Percentiles rank a stretch among this genome's conserved stretches.
phyloP scores from a whole-genome alignment of 2,329 filamentous ascomycete genomes.

The Fusarium graminum region DNA sequence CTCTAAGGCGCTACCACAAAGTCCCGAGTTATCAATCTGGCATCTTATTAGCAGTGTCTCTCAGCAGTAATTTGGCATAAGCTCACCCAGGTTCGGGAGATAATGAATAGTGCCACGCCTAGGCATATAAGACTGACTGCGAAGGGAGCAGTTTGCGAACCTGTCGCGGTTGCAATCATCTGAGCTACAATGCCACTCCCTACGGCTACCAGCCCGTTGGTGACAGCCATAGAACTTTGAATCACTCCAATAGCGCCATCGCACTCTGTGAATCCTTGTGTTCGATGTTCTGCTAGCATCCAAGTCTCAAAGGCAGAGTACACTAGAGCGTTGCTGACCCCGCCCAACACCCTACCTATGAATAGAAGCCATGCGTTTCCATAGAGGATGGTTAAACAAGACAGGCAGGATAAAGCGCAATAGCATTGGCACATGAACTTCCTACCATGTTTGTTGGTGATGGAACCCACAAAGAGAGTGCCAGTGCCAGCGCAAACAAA shows the following conservation, averaged over 20 bases:
- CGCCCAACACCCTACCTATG: background rate
- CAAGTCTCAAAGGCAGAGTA: background rate
- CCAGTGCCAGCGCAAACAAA: background rate
- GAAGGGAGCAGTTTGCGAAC: background rate
- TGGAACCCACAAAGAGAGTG: background rate
- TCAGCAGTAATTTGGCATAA: background rate
- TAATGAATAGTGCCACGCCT: background rate
- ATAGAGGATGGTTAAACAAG: background rate
- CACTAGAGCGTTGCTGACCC: background rate
- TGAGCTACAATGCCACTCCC: background rate
- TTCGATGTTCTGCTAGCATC: background rate
- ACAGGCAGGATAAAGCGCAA: fast-evolving
- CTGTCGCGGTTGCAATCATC: background rate
- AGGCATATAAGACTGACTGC: conserved; percentile 2
- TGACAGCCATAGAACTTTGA: background rate
- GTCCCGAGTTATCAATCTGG: background rate
- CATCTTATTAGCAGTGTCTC: fast-evolving
- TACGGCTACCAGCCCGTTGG: background rate
- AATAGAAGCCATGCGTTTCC: fast-evolving
- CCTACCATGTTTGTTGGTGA: background rate
- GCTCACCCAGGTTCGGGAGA: background rate
- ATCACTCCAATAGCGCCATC: background rate
- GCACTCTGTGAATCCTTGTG: background rate
- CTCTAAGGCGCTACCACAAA: fast-evolving
- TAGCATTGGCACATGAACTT: conserved; percentile 7